A percentile compares a stretch with the other conserved stretches of the same genome.
Evolutionary conservation across 2,329 filamentous ascomycete genomes (phyloP).

Genomic region (Pestalotiopsis sp.): DNA sequence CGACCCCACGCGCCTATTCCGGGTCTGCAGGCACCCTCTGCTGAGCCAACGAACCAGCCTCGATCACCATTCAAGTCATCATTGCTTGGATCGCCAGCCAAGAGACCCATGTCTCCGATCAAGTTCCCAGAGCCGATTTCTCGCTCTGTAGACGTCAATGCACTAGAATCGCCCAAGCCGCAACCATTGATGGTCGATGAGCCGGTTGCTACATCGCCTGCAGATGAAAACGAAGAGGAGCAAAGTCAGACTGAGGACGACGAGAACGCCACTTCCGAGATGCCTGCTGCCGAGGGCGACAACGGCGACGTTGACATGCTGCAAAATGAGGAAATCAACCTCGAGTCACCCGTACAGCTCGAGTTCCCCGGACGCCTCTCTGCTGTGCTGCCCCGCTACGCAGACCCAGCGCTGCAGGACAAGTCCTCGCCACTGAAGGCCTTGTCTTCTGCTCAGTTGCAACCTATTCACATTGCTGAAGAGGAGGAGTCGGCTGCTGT

Average conservation of each 20-base stretch:
- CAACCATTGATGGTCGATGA: not conserved
- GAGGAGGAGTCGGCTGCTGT: not conserved
- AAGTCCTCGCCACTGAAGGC: constrained; percentile 26
- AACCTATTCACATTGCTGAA: constrained; percentile 3
- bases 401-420: constrained; percentile 39
- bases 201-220: not conserved
- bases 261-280: not conserved
- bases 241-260: not conserved
- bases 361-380: constrained; percentile 49
- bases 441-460: constrained; percentile 10
- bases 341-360: constrained; percentile 37
- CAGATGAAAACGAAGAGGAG: not conserved
- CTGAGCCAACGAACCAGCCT: constrained; percentile 31
- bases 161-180: constrained; percentile 1
- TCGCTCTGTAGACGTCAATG: constrained; percentile 15
- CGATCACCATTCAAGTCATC: constrained; percentile 38
- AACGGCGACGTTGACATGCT: constrained; percentile 16
- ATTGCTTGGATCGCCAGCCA: constrained; percentile 31
- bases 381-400: constrained; percentile 45
- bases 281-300: not conserved
- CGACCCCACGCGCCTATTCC: constrained; percentile 34
- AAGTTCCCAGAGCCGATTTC: constrained; percentile 24
- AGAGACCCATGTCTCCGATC: constrained; percentile 29
- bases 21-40: constrained; percentile 23
- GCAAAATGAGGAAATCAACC: constrained; percentile 30